Evolutionary conservation across 441 rosid genomes (phyloP).

Genomic region (Adansonia madagascariensis): DNA sequence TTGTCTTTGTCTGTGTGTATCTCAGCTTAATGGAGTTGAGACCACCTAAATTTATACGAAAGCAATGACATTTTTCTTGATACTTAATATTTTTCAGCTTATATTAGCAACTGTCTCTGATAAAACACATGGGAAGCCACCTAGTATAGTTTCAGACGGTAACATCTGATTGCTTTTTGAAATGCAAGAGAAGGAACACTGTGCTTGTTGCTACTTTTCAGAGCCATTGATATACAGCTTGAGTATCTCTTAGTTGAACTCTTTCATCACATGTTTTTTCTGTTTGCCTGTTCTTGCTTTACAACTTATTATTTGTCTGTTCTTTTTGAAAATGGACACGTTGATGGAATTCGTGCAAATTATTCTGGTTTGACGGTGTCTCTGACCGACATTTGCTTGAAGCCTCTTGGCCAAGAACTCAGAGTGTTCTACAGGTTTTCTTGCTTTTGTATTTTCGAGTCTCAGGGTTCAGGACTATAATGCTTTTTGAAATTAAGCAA

Average conservation of each 20-base stretch:
- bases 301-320: constrained; percentile 20
- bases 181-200: constrained; percentile 66
- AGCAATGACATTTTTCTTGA: neutral
- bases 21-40: neutral
- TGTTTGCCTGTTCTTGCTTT: constrained; percentile 15
- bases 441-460: constrained; percentile 10
- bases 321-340: constrained; percentile 49
- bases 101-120: constrained; percentile 65
- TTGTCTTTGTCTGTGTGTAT: neutral
- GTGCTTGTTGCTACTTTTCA: constrained; percentile 31
- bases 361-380: constrained; percentile 68
- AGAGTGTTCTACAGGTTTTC: constrained; percentile 89
- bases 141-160: constrained; percentile 65
- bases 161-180: constrained; percentile 72
- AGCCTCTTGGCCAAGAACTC: constrained; percentile 91
- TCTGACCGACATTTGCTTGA: constrained; percentile 88
- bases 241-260: constrained; percentile 19
- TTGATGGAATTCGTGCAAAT: constrained; percentile 78
- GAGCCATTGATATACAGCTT: constrained; percentile 17
- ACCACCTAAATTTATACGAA: neutral
- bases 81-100: constrained; percentile 48
- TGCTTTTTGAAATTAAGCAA: constrained; percentile 3
- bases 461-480: constrained; percentile 4
- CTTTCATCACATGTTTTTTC: constrained; percentile 19
- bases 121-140: constrained; percentile 49